Evolutionary conservation across 169 alveolate genomes (phyloP).

Genomic region (Babesia sp.): DNA sequence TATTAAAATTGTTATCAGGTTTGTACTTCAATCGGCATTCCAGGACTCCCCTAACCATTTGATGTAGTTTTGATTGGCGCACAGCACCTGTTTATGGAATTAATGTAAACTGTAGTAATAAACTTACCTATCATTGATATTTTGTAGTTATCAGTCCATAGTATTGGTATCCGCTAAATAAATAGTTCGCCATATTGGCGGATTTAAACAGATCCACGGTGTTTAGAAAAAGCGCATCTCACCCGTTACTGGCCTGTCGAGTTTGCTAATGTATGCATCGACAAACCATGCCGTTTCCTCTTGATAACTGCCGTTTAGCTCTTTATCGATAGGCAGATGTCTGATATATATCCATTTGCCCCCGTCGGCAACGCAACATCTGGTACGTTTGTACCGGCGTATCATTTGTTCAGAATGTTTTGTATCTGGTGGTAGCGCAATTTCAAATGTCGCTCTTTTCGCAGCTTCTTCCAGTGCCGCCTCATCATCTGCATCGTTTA

Average conservation of each 20-base stretch:
- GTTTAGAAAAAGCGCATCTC: slow-evolving; percentile 24
- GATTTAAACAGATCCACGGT: no score
- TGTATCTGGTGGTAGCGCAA: background rate
- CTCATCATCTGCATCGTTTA: background rate
- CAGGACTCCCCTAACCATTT: slow-evolving; percentile 67
- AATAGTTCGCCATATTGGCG: no score
- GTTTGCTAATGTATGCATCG: slow-evolving; percentile 41
- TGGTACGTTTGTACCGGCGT: slow-evolving; percentile 19
- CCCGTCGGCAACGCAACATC: slow-evolving; percentile 46
- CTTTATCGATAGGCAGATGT: slow-evolving; percentile 17
- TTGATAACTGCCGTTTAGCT: background rate
- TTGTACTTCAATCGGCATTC: slow-evolving; percentile 55
- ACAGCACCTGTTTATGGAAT: no score
- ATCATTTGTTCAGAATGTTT: background rate
- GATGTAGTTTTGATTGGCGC: background rate
- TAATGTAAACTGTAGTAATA: no score
- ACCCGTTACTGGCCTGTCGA: slow-evolving; percentile 30
- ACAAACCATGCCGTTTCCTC: slow-evolving; percentile 10
- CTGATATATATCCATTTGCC: slow-evolving; percentile 47
- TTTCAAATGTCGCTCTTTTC: background rate
- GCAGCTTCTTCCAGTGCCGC: slow-evolving; percentile 2
- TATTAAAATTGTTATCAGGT: slow-evolving; percentile 14
- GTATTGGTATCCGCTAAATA: no score
- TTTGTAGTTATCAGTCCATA: no score
- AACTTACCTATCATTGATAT: no score